Base-by-base conservation (phyloP, 2,329 filamentous ascomycete species). In the Phyllosticta capitalensis region DNA sequence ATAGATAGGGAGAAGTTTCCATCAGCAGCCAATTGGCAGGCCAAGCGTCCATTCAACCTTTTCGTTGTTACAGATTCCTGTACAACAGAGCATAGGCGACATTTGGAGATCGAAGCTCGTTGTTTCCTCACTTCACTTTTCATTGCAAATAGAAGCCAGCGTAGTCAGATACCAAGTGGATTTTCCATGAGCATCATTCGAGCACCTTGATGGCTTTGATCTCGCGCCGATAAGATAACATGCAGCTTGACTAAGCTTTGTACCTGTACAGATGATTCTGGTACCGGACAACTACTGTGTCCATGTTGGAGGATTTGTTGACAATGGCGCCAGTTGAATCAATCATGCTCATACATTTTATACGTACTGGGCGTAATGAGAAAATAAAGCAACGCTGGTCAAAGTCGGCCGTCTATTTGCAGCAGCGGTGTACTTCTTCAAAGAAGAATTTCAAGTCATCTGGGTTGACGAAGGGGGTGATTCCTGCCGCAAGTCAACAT, bases 381-480 rank as follows among this genome's bases (percentile, higher is more conserved):
- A 45, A 2, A 17, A n/a, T n/a, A 45, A n/a, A 14, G 17, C 38
- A 45, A n/a, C 6, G 17, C 38, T 45, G n/a, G 6, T n/a, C 38
- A 6, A 4, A 6, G n/a, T 3, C 14, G 1, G 12, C 10, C 3
- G 3, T 60, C 58, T 60, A 60, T 22, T 45, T 52, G 50, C 58
- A 74, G 63, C 63, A 60, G 20, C 71, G 68, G 73, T 96, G 90
- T 60, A 97, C 85, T 75, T 99, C 94, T 69, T 95, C 80, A 65
- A 99, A 92, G 78, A 89, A 99, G 76, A 95, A 95, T 72, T 85
- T 92, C 65, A 99, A 78, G 72, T 96, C 87, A 55, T 97, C 91
- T 0, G 94, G 94, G 66, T 97, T 88, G 58, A 99, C 94, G 64
- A 92, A 88, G 0, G 94, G 94, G 30, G 94, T 99, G 64, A 99